Evolutionary conservation across 768 basidiomycete species (phyloP), one percentile per base, ranked within the genome.

Genomic region (Lentinula guzmanii): DNA sequence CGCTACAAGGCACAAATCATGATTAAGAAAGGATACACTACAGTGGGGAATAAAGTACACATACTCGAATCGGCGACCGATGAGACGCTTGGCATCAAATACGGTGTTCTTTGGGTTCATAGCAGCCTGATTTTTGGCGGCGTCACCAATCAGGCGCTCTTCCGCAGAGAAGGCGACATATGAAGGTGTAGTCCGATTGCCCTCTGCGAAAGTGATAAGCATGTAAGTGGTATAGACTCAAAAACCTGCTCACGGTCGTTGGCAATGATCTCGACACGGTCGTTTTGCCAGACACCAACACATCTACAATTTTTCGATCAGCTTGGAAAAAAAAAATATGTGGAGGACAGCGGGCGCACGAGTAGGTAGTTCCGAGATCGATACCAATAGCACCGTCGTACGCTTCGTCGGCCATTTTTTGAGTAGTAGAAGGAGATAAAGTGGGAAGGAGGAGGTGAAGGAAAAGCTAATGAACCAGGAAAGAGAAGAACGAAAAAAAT

Each of bases 91-190:
- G 64, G 96, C 96, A 75, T 98, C 96, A 77, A 98, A 98, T 75
- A 98, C 91, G 68, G 97, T 99, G 85, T 98, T 98, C 71, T 82
- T 83, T 65, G 97, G 97, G 86, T 99, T 99, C 97, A 99, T 99
- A 68, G 97, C 97, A 63, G 92, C 93, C 83, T 98, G 95, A 76
- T 97, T 97, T 78, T 95, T 95, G 64, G 94, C 95, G 70, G 94
- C 94, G 86, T 98, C 95, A 74, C 97, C 95, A 74, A 98, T 98
- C 76, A 96, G 78, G 80, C 94, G 94, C 82, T 97, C 95, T 72
- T 94, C 92, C 54, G 87, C 74, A 66, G 95, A 93, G 84, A 99
- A 99, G 69, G 96, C 93, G 77, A 99, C 97, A 77, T 99, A 99
- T 71, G 96, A 99, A 51, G 96, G 96, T 51, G 97, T 98, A 68